phyloP scores from a whole-genome alignment of 2,329 filamentous ascomycete species.

The Arachnomyces sp. region DNA sequence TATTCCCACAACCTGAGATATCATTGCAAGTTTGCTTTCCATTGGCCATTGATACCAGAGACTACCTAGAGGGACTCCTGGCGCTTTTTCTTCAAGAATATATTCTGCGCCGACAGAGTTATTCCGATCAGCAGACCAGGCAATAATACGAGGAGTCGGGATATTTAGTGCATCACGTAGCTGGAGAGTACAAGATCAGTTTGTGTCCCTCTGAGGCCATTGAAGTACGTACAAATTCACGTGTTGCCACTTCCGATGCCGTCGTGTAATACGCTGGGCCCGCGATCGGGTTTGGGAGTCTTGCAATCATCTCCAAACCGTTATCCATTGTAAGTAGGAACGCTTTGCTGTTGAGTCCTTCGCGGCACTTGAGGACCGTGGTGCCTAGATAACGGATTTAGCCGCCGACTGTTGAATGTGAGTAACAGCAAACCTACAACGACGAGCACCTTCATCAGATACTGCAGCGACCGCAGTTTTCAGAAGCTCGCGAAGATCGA shows the following conservation, averaged over 20 bases:
- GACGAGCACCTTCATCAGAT: too few relatives aligned
- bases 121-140: conserved; percentile 14
- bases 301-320: conserved; percentile 20
- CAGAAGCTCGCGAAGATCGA: conserved; percentile 1
- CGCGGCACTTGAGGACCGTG: too few relatives aligned
- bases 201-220: not conserved
- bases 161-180: conserved; percentile 15
- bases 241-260: conserved; percentile 21
- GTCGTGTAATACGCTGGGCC: conserved; percentile 15
- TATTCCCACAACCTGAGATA: conserved; percentile 6
- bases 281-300: conserved; percentile 23
- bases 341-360: conserved; percentile 22
- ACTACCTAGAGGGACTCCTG: conserved; percentile 19
- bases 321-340: conserved; percentile 27
- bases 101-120: conserved; percentile 16
- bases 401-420: too few relatives aligned
- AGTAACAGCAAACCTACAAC: too few relatives aligned
- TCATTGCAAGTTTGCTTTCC: conserved; percentile 6
- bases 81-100: conserved; percentile 25
- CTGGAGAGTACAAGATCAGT: conserved; percentile 8
- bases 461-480: not conserved
- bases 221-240: conserved; percentile 15
- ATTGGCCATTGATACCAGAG: conserved; percentile 21
- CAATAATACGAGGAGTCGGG: conserved; percentile 13
- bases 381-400: not conserved